A percentile compares a stretch with the other conserved stretches of the same genome.
Evolutionary conservation across 208 protist genomes (phyloP).

Genomic region (Trypanosoma brucei): DNA sequence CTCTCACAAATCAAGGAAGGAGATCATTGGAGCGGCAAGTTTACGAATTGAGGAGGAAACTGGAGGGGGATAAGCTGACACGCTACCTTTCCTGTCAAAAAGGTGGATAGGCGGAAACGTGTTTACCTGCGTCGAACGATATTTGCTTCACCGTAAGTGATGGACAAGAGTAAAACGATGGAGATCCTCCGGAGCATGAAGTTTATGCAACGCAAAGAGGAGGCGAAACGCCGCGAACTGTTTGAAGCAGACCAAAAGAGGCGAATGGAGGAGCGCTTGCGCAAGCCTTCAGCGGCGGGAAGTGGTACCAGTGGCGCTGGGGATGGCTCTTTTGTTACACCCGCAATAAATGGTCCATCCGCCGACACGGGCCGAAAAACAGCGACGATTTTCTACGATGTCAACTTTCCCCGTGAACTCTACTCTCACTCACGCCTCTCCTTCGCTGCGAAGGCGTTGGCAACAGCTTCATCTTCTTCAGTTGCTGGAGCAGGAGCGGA

Average conservation of each 20-base stretch:
- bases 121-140: not conserved
- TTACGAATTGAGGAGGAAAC: too few species aligned
- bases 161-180: slow-evolving; percentile 80
- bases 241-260: slow-evolving; percentile 68
- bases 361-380: not conserved
- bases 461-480: too few species aligned
- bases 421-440: slow-evolving; percentile 46
- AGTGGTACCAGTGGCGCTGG: not conserved
- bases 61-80: too few species aligned
- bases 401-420: slow-evolving; percentile 30
- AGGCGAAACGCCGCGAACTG: slow-evolving; percentile 64
- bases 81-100: too few species aligned
- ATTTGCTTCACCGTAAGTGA: not conserved
- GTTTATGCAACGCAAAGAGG: slow-evolving; percentile 91
- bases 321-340: not conserved
- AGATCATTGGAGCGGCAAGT: too few species aligned
- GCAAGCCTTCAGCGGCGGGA: not conserved
- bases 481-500: not conserved
- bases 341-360: not conserved
- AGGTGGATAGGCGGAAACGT: not conserved
- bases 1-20: too few species aligned
- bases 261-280: slow-evolving; percentile 40
- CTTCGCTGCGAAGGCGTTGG: slow-evolving; percentile 18
- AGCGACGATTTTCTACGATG: slow-evolving; percentile 51
- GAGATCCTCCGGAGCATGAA: slow-evolving; percentile 87